phyloP scores from a whole-genome alignment of 208 protist species.

The Crithidia fasciculata region DNA sequence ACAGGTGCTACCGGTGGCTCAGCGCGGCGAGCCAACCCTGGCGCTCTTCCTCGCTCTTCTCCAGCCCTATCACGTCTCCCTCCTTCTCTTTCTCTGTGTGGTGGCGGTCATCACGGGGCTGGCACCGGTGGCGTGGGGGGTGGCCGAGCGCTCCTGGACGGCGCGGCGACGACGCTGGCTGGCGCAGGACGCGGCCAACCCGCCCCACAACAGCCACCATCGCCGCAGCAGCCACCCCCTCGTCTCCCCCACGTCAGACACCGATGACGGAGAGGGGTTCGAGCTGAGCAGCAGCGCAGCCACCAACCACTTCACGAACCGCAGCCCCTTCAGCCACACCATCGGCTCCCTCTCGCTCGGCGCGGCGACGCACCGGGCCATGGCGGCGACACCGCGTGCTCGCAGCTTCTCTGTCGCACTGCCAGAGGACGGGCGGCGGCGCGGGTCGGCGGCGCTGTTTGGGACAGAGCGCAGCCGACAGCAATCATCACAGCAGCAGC shows the following conservation, averaged over 20 bases:
- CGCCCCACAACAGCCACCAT: neutral
- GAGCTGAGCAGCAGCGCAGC: neutral
- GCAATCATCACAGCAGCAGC: no score
- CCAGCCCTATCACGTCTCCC: slow-evolving; percentile 34
- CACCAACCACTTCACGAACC: neutral
- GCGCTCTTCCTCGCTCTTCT: slow-evolving; percentile 30
- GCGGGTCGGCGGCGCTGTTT: no score
- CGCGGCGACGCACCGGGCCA: neutral
- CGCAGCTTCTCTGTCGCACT: no score
- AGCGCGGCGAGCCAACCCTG: slow-evolving; percentile 15
- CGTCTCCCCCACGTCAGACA: neutral
- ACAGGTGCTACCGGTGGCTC: slow-evolving; percentile 22
- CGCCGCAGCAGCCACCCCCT: neutral
- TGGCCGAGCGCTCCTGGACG: slow-evolving; percentile 46
- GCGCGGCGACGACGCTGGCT: slow-evolving; percentile 24
- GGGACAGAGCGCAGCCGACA: no score
- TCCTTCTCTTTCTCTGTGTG: slow-evolving; percentile 56
- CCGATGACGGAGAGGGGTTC: neutral
- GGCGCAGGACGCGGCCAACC: neutral
- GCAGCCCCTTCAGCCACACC: neutral
- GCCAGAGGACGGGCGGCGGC: no score
- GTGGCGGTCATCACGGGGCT: slow-evolving; percentile 46
- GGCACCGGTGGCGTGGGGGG: slow-evolving; percentile 40
- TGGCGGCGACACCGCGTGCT: no score
- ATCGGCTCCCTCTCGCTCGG: no score